A percentile compares a stretch with the other conserved stretches of the same genome.
Evolutionary conservation across 1,284 basidiomycete species (phyloP).

Genomic region (Ceratobasidium sp.): DNA sequence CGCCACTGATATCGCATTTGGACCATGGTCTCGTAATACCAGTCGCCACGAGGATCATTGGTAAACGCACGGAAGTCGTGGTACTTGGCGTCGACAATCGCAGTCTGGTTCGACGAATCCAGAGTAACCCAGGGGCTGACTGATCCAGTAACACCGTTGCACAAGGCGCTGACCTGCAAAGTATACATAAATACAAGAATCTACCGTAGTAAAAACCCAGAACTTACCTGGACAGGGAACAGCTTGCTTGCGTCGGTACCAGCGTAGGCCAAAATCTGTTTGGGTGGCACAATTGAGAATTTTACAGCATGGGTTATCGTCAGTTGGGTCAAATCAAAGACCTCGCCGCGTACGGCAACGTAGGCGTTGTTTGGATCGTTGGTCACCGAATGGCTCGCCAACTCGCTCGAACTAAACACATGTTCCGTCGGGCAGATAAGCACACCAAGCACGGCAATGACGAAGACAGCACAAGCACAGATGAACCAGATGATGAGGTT

Average conservation of each 20-base stretch:
- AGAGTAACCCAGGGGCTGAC: constrained; percentile 88
- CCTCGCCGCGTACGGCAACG: constrained; percentile 89
- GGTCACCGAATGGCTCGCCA: constrained; percentile 72
- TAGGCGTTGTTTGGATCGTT: constrained; percentile 77
- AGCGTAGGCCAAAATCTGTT: constrained; percentile 83
- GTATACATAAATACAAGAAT: neutral
- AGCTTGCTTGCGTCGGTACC: constrained; percentile 78
- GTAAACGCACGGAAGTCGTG: constrained; percentile 93
- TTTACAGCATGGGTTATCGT: constrained; percentile 67
- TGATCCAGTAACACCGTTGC: constrained; percentile 81
- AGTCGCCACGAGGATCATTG: constrained; percentile 92
- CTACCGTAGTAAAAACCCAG: too few relatives aligned
- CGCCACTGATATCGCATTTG: constrained; percentile 88
- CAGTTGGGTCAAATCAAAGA: constrained; percentile 78
- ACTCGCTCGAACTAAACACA: constrained; percentile 82
- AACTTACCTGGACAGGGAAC: constrained; percentile 90
- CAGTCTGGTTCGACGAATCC: constrained; percentile 80
- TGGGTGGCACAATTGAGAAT: constrained; percentile 78
- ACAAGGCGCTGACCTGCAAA: constrained; percentile 86
- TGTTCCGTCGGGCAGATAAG: constrained; percentile 95
- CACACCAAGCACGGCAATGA: constrained; percentile 87
- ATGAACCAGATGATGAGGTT: constrained; percentile 97
- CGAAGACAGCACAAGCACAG: constrained; percentile 87
- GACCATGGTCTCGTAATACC: constrained; percentile 96
- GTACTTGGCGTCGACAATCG: constrained; percentile 72